Evolutionary conservation across 495 filamentous ascomycete genomes (phyloP).

Genomic region (Glonium stellatum): DNA sequence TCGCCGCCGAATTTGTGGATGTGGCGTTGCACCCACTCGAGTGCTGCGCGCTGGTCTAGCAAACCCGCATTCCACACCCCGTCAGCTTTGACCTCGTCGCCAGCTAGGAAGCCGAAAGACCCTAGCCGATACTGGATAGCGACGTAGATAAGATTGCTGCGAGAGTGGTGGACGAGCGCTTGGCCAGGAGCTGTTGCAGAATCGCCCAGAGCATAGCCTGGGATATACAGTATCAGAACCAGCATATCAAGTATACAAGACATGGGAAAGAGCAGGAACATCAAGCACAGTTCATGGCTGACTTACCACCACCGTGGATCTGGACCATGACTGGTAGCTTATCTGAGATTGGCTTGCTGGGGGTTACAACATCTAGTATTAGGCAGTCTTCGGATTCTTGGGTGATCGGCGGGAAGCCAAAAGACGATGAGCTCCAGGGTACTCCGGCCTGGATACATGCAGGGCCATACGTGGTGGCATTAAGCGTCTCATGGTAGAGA

Average conservation of each 20-base stretch:
- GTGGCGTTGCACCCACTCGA: constrained; percentile 54
- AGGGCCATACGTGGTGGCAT: neutral
- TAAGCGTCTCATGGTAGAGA: neutral
- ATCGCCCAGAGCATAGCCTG: neutral
- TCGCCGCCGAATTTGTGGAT: constrained; percentile 18
- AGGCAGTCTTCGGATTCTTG: neutral
- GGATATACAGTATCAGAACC: no score
- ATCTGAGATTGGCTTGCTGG: neutral
- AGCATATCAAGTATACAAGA: no score
- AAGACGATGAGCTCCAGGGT: neutral
- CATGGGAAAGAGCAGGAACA: no score
- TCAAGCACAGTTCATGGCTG: no score
- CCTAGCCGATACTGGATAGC: constrained; percentile 44
- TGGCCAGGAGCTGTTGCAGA: neutral
- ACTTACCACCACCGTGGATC: neutral
- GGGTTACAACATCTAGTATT: neutral
- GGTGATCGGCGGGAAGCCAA: no score
- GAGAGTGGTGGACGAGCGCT: neutral
- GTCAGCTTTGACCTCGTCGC: constrained; percentile 39
- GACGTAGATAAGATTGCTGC: constrained; percentile 29
- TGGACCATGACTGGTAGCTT: neutral
- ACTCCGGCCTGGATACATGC: neutral
- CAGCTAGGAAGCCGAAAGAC: constrained; percentile 57
- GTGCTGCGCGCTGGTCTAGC: constrained; percentile 59
- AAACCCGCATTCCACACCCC: constrained; percentile 59